Conservation (phyloP, 176 grass and related monocot genomes). For the Eremochloa ophiuroides region DNA sequence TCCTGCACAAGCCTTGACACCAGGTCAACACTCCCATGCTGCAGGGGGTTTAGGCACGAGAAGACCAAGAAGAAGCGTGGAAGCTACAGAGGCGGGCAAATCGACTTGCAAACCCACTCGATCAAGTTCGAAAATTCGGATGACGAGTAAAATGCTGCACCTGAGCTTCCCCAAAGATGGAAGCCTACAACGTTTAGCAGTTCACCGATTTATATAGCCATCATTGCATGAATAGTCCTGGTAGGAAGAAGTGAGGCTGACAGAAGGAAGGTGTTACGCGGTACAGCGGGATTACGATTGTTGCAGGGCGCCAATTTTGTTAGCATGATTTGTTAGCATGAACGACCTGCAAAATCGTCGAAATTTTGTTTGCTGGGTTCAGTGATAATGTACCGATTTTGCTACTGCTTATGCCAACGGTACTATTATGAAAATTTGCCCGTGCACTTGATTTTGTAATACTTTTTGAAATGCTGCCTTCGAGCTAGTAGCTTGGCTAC, state of each 20-base stretch:
- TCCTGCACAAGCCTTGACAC: neutral
- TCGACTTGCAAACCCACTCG: slow-evolving; percentile 77
- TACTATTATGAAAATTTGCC: neutral
- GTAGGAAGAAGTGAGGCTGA: neutral
- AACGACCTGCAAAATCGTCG: neutral
- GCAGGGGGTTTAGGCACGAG: slow-evolving; percentile 95
- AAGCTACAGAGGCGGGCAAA: slow-evolving; percentile 68
- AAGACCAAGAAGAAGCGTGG: slow-evolving; percentile 99
- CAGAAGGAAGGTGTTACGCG: neutral
- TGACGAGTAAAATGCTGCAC: slow-evolving; percentile 20
- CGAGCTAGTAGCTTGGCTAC: neutral
- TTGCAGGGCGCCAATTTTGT: neutral
- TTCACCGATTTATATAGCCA: neutral
- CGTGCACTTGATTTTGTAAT: too few species aligned
- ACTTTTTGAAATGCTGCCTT: neutral
- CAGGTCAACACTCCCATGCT: neutral
- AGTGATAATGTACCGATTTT: slow-evolving; percentile 11
- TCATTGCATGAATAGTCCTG: neutral
- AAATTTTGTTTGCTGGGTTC: slow-evolving; percentile 10
- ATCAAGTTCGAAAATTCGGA: slow-evolving; percentile 83
- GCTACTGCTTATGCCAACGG: neutral
- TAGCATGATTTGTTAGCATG: neutral
- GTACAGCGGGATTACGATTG: neutral
- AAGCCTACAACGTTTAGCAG: neutral
- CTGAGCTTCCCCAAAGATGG: neutral